Base-by-base conservation (phyloP, 164 flowering plant species). In the Liquidambar formosana region DNA sequence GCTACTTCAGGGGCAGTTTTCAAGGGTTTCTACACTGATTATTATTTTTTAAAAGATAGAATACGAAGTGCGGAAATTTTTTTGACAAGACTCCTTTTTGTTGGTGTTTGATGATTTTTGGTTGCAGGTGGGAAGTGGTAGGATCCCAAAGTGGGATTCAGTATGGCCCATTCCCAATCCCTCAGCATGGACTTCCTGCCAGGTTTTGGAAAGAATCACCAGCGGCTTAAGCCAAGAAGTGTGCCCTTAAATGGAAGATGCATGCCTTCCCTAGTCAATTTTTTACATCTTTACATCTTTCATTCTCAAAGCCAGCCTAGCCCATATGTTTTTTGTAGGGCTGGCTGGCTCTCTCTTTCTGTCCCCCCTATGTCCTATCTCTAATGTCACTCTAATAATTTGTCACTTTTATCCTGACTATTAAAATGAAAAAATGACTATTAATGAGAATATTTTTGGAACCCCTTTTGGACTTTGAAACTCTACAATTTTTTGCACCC, bases 121-220 rank as follows among this genome's bases (percentile, higher is more conserved):
- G 11, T 54, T 75, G 76, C 80, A 86, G 90, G 76, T 86, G 85
- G 84, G 80, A 81, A 66, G 81, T 80, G 64, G 82, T 77, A 70
- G 87, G 80, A 16, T 18, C 80, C 18, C 43, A 73, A 33, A 52
- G 59, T 66, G 82, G 77, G 64, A 73, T 85, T 49, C 76, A 85
- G 69, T 83, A 87, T 65, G 64, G 81, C 56, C 91, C 91, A 71
- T 91, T 91, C 43, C 91, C 97, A 10, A 79, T 91, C 33, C 97
- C 97, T 33, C 73, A 64, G 76, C 73, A 79, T 69, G 97, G 97
- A 8, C 86, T 91, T 27, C 94, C 89, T 33, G 84, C 89, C 71
- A 84, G 82, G 74, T 88, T 86, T 78, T 82, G 79, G 84, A 80
- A 77, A 80, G 73, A 72, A 59, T 63, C 79, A n/a, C n/a, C n/a